These are phyloP conservation scores for Rutstroemia sp. DNA, from an alignment of 2,329 filamentous ascomycete species.

Conservation along the genomic window DNA sequence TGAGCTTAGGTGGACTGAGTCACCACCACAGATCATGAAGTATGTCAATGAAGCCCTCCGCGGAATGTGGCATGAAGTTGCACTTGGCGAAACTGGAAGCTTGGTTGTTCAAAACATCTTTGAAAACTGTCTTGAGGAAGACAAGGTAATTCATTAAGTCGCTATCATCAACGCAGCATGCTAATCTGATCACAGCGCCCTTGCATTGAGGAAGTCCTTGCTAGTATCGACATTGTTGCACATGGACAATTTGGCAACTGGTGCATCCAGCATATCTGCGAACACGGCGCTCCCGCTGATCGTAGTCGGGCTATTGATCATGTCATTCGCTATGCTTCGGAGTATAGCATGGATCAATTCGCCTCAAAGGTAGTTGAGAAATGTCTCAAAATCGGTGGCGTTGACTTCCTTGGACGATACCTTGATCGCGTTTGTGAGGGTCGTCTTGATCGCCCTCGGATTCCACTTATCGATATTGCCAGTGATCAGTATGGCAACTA, in stretches of 20 bases:
- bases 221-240: constrained; percentile 91
- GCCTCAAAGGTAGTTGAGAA: constrained; percentile 99
- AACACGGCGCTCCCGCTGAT: constrained; percentile 86
- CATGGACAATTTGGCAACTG: constrained; percentile 98
- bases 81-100: constrained; percentile 92
- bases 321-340: constrained; percentile 84
- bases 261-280: constrained; percentile 99
- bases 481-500: constrained; percentile 99
- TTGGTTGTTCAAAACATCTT: constrained; percentile 99
- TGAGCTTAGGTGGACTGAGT: constrained; percentile 90
- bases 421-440: constrained; percentile 91
- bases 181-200: constrained; percentile 59
- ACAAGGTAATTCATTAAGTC: constrained; percentile 61
- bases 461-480: constrained; percentile 95
- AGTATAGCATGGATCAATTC: constrained; percentile 99
- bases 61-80: constrained; percentile 99
- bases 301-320: constrained; percentile 92
- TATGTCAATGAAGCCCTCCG: constrained; percentile 92
- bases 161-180: background rate
- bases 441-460: constrained; percentile 82
- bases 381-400: constrained; percentile 90
- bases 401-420: constrained; percentile 86
- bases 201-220: constrained; percentile 92
- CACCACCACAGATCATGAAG: constrained; percentile 96
- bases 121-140: constrained; percentile 96